These are phyloP conservation scores for Fragaria ananassa DNA, from an alignment of 306 rosid genomes.

Conservation along the genomic window DNA sequence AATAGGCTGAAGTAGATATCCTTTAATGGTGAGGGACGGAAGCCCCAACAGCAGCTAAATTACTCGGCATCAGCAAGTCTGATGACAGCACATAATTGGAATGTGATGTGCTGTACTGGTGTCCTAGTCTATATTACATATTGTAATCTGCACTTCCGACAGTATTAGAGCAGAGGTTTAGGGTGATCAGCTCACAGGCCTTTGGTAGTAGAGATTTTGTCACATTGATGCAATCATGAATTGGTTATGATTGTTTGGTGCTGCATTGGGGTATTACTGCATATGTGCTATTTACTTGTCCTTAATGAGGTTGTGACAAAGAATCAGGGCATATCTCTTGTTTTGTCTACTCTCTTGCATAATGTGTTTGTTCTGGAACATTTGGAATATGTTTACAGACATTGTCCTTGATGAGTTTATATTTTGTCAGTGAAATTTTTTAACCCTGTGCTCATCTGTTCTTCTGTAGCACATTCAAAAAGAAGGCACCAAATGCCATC, in stretches of 20 bases:
- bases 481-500: slow-evolving; percentile 46
- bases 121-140: neutral
- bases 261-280: neutral
- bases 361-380: neutral
- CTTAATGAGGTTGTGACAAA: neutral
- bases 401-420: neutral
- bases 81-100: neutral
- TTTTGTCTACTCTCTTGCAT: neutral
- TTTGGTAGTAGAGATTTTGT: neutral
- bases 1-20: neutral
- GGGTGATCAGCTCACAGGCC: neutral
- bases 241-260: neutral
- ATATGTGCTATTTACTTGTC: neutral
- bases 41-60: neutral
- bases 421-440: no score
- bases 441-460: neutral
- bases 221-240: neutral
- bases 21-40: neutral
- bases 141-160: neutral
- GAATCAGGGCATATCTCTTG: neutral
- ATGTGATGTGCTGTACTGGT: neutral
- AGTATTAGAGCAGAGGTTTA: neutral
- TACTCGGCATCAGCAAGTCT: neutral
- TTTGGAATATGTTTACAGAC: neutral
- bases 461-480: slow-evolving; percentile 34